A percentile compares a stretch with the other conserved stretches of the same genome.
Conservation (phyloP, 306 rosid genomes). For the Cucumis cinereus region DNA sequence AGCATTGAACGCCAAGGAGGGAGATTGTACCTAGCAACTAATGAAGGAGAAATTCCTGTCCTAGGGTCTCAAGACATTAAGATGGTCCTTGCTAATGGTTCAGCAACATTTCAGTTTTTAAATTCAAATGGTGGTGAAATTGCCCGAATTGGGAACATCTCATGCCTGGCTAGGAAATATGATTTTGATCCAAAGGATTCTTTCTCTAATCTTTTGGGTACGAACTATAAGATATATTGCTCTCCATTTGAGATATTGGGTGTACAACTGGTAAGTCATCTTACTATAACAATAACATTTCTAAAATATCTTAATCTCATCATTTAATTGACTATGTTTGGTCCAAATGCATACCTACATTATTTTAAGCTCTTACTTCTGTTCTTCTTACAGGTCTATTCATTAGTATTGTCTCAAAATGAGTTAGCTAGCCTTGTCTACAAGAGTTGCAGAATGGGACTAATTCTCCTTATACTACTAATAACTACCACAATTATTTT, state of each 20-base stretch:
- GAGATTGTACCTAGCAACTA: slow-evolving; percentile 23
- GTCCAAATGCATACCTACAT: neutral
- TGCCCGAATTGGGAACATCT: slow-evolving; percentile 9
- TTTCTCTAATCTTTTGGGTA: slow-evolving; percentile 20
- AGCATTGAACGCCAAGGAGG: slow-evolving; percentile 12
- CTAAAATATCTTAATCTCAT: neutral
- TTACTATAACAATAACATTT: neutral
- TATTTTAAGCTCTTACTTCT: neutral
- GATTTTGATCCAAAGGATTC: neutral
- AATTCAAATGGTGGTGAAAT: slow-evolving; percentile 12
- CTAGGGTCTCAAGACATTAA: slow-evolving; percentile 17
- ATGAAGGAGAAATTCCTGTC: slow-evolving; percentile 28
- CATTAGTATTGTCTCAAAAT: slow-evolving; percentile 25
- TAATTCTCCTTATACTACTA: slow-evolving; percentile 20
- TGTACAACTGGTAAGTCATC: slow-evolving; percentile 35
- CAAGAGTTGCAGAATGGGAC: slow-evolving; percentile 18
- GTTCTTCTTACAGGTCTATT: slow-evolving; percentile 39
- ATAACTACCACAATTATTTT: slow-evolving; percentile 15
- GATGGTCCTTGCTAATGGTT: slow-evolving; percentile 18
- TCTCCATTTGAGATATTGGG: slow-evolving; percentile 32
- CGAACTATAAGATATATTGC: slow-evolving; percentile 26
- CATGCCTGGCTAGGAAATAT: slow-evolving; percentile 21
- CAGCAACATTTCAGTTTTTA: slow-evolving; percentile 17
- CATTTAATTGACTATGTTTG: neutral
- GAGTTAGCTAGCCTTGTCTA: slow-evolving; percentile 7